Base-by-base conservation (phyloP, 2,329 filamentous ascomycete genomes). In the Ambrosiella xylebori region DNA sequence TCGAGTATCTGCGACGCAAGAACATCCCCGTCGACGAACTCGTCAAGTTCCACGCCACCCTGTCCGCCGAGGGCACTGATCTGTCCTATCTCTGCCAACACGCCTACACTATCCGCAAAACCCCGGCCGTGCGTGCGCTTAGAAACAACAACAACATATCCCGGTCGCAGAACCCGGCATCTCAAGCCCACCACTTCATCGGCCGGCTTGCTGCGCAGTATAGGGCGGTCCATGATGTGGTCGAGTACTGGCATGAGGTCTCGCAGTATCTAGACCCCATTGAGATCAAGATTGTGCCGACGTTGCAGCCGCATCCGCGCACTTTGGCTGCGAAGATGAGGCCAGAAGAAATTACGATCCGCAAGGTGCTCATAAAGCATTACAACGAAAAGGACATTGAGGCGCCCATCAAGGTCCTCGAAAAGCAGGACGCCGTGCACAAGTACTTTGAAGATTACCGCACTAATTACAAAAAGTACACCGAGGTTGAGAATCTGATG, bases 121-220 rank as follows among this genome's bases (percentile, higher is more conserved):
- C 27, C 7, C 39, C 40, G 2, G 17, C 13, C 8, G 36, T 58
- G 51, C 47, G n/a, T 2, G 6, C 39, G 1, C 35, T 55, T 35
- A 54, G 49, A 15, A 35, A 15, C 41, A 41, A 35, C 4, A 44
- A 47, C 27, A 15, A 11, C 19, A 9, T 7, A 12, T 9, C 17
- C n/a, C 50, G 17, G 36, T 47, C 12, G 3, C 49, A 58, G 39
- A 54, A n/a, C 19, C 8, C 40, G 19, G 27, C 44, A 17, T n/a
- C 27, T 3, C 11, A 36, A 2, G 40, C 41, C 4, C 27, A 49
- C 15, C 57, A 58, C 41, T 55, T 39, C 40, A 47, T 55, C 15
- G 57, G 57, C 11, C 51, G 57, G 7, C 41, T 58, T 9, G 40
- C 51, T 1, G 41, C 40, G 7, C 57, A 58, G 36, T 35, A 50